A percentile compares a stretch with the other conserved stretches of the same genome.
These are phyloP conservation scores for Neoascochyta sp. DNA, from an alignment of 2,329 filamentous ascomycete species.

Conservation along the genomic window DNA sequence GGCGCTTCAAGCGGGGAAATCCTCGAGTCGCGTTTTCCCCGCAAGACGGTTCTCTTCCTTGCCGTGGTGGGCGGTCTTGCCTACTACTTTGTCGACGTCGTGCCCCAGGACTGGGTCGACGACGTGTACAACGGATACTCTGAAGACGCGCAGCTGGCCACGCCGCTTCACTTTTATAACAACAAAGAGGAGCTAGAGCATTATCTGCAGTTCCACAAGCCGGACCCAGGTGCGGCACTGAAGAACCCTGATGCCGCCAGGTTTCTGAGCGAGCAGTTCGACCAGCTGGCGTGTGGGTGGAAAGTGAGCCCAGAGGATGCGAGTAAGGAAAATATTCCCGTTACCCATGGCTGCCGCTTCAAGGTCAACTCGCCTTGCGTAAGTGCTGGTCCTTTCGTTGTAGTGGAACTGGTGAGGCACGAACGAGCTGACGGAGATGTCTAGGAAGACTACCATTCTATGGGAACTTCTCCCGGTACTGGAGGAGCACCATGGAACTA, in stretches of 20 bases:
- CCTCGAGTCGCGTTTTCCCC: conserved; percentile 31
- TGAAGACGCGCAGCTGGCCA: conserved; percentile 11
- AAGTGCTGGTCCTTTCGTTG: conserved; percentile 5
- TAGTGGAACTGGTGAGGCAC: too few relatives aligned
- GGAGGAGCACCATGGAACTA: conserved; percentile 33
- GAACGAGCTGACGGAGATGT: too few relatives aligned
- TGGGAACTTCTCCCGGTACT: conserved; percentile 28
- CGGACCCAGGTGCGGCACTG: conserved; percentile 15
- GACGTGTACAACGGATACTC: conserved; percentile 15
- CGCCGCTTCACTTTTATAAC: conserved; percentile 26
- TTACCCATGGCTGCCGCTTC: conserved; percentile 32
- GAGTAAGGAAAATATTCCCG: conserved; percentile 19
- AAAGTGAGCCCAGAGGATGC: conserved; percentile 27
- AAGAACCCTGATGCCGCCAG: conserved; percentile 18
- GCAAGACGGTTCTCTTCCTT: conserved; percentile 28
- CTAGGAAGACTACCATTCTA: conserved; percentile 30
- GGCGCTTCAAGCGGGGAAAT: too few relatives aligned
- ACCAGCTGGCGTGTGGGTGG: conserved; percentile 25
- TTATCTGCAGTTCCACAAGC: conserved; percentile 22
- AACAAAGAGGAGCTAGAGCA: conserved; percentile 29
- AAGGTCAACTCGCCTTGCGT: conserved; percentile 30
- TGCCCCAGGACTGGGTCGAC: conserved; percentile 18
- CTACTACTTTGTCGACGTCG: conserved; percentile 25
- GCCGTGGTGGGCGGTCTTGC: conserved; percentile 16
- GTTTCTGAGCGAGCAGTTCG: conserved; percentile 24